These are phyloP conservation scores for Aegilops sharonensis DNA, from an alignment of 176 grass and related monocot species.

Conservation along the genomic window DNA sequence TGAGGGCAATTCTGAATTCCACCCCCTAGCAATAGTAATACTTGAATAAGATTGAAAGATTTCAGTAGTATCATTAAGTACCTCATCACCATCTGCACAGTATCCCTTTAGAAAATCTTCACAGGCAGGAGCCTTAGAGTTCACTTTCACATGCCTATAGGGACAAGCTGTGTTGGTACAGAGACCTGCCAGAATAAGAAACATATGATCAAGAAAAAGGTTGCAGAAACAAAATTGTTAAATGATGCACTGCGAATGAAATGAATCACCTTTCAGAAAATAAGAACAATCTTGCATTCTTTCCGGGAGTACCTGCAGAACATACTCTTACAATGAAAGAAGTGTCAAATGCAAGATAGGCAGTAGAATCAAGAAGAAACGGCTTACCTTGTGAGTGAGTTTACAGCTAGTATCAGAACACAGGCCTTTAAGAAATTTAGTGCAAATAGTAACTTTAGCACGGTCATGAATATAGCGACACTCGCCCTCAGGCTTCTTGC, in stretches of 20 bases:
- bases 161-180: conserved; percentile 85
- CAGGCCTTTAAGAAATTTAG: conserved; percentile 91
- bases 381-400: conserved; percentile 87
- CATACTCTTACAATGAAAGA: conserved; percentile 38
- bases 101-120: conserved; percentile 90
- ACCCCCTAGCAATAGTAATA: not conserved
- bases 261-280: conserved; percentile 73
- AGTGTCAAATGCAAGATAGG: conserved; percentile 19
- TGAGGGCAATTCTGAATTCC: not conserved
- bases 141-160: conserved; percentile 98
- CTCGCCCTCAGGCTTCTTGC: conserved; percentile 68
- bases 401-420: conserved; percentile 82
- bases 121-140: conserved; percentile 72
- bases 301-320: conserved; percentile 82
- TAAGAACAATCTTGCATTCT: conserved; percentile 99
- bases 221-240: conserved; percentile 4
- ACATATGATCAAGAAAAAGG: conserved; percentile 23
- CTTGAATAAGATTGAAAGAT: conserved; percentile 7
- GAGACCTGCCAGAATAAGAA: conserved; percentile 51
- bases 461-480: conserved; percentile 86
- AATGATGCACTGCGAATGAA: conserved; percentile 25
- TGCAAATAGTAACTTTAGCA: conserved; percentile 95
- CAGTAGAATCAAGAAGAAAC: conserved; percentile 42
- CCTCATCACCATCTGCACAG: conserved; percentile 94
- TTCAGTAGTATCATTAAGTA: conserved; percentile 36